phyloP scores from a whole-genome alignment of 345 rosid genomes.

The Gynandropsis gynandra region DNA sequence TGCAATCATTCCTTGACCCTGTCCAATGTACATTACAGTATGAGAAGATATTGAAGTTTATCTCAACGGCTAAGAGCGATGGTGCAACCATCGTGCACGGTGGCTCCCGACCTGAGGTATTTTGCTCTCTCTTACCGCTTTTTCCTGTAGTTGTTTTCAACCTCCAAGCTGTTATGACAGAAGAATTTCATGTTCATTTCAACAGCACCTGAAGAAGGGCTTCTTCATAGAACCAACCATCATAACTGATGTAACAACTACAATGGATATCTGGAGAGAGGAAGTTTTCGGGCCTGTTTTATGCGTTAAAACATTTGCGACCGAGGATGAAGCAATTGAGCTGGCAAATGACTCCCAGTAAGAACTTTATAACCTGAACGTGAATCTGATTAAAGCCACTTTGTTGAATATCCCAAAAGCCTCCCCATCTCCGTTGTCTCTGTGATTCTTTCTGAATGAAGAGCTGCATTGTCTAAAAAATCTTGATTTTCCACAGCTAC shows the following conservation, averaged over 20 bases:
- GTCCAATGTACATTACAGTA: constrained; percentile 42
- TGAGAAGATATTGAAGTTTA: constrained; percentile 62
- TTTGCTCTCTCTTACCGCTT: constrained; percentile 1
- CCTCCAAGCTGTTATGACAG: constrained; percentile 16
- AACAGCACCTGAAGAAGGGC: constrained; percentile 75
- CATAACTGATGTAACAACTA: constrained; percentile 60
- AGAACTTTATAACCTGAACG: constrained; percentile 26
- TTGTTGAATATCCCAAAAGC: neutral
- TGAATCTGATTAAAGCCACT: neutral
- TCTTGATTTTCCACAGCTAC: constrained; percentile 40
- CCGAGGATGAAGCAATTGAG: constrained; percentile 93
- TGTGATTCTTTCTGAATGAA: constrained; percentile 6
- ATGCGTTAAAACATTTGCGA: constrained; percentile 71
- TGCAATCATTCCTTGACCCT: too few relatives aligned
- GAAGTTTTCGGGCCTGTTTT: constrained; percentile 97
- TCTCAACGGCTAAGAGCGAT: constrained; percentile 74
- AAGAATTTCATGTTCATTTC: neutral
- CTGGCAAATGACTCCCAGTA: constrained; percentile 89
- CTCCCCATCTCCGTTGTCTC: neutral
- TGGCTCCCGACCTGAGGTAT: constrained; percentile 75
- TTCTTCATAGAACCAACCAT: constrained; percentile 80
- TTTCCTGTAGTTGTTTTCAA: constrained; percentile 3
- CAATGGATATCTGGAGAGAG: constrained; percentile 98
- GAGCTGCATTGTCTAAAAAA: constrained; percentile 11
- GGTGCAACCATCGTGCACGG: constrained; percentile 81